Conservation (phyloP, 2,329 filamentous ascomycete species). For the Bipolaris bicolor region DNA sequence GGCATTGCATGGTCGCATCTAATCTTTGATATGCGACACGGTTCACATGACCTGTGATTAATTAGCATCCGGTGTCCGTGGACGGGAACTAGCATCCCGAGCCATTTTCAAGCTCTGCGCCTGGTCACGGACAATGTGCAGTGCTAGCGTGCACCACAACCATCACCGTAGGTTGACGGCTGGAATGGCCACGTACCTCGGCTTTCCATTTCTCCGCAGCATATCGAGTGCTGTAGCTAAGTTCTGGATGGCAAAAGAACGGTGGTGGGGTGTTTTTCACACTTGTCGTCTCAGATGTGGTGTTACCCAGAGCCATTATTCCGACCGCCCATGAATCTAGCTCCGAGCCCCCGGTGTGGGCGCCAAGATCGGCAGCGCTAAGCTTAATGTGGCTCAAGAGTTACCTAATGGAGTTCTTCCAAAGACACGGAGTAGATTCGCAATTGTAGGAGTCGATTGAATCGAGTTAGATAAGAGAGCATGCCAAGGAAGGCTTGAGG, state of each 20-base stretch:
- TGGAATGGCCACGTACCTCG: constrained; percentile 31
- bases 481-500: background rate
- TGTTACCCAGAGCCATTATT: background rate
- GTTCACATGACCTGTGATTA: constrained; percentile 40
- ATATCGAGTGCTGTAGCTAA: constrained; percentile 19
- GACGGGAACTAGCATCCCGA: background rate
- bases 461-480: background rate
- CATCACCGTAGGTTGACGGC: background rate
- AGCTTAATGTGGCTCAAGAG: too few species aligned
- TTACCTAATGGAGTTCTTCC: background rate
- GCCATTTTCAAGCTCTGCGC: background rate
- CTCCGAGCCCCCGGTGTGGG: background rate
- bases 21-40: constrained; percentile 46
- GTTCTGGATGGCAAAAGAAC: background rate
- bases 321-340: background rate
- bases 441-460: background rate
- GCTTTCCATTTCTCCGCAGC: constrained; percentile 47
- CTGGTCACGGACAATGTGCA: background rate
- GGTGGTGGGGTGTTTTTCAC: background rate
- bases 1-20: constrained; percentile 45
- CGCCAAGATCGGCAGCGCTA: background rate
- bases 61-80: constrained; percentile 17
- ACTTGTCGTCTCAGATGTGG: background rate
- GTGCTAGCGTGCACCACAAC: background rate
- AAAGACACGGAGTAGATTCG: background rate